Conservation (phyloP, 2,329 filamentous ascomycete genomes). For the Colletotrichum paranaense region DNA sequence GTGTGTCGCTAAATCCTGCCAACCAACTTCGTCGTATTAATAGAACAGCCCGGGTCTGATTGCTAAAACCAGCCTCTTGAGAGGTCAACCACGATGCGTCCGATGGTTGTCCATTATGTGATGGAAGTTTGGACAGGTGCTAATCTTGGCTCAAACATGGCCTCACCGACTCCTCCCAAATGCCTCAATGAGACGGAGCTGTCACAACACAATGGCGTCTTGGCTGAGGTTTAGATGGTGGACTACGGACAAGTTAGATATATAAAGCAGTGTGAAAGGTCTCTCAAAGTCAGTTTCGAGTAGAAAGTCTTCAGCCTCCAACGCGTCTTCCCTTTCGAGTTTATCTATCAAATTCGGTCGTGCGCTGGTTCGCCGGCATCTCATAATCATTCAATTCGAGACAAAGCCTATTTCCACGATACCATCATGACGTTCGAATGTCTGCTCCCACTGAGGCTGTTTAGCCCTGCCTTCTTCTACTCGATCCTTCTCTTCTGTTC, state of each 20-base stretch:
- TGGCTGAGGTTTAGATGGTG: not conserved
- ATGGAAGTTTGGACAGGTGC: not conserved
- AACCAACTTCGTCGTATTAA: constrained; percentile 4
- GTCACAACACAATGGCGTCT: not conserved
- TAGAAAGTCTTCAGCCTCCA: not conserved
- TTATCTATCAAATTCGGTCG: not conserved
- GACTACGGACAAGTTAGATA: not conserved
- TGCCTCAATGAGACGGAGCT: constrained; percentile 2
- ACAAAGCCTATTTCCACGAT: not conserved
- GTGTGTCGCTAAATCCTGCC: constrained; percentile 22
- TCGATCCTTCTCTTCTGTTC: not conserved
- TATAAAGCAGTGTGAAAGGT: not conserved
- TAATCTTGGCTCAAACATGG: constrained; percentile 28
- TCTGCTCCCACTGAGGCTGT: not conserved
- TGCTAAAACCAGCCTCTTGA: not conserved
- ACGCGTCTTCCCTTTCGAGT: not conserved
- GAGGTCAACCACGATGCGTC: not conserved
- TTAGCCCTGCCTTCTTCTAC: not conserved
- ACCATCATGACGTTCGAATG: not conserved
- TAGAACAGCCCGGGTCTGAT: constrained; percentile 7
- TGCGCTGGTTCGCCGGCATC: constrained; percentile 11
- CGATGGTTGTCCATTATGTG: not conserved
- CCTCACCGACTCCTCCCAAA: not conserved
- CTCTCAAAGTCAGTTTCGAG: not conserved
- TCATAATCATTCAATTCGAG: constrained; percentile 1